These are phyloP conservation scores for Hanseniaspora valbyensis DNA, from an alignment of 805 yeast genomes.

Conservation along the genomic window DNA sequence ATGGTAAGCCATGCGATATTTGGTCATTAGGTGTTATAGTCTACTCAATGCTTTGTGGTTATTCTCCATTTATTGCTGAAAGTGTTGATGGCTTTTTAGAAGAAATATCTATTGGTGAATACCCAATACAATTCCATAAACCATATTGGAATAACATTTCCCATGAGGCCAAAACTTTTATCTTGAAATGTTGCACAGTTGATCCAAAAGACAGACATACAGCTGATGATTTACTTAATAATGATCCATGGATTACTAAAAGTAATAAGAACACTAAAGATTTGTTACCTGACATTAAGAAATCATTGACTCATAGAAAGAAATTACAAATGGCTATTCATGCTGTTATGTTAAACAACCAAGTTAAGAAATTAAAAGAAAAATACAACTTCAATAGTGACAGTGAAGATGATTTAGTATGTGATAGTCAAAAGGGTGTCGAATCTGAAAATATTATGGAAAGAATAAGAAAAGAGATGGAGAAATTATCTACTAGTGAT, in stretches of 20 bases:
- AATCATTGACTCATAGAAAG: constrained; percentile 71
- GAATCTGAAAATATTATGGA: constrained; percentile 15
- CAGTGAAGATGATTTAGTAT: constrained; percentile 38
- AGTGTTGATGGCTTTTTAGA: constrained; percentile 66
- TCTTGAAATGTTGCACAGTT: constrained; percentile 55
- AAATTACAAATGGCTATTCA: constrained; percentile 81
- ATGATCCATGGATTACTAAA: constrained; percentile 59
- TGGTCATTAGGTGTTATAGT: constrained; percentile 94
- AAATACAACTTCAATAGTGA: constrained; percentile 34
- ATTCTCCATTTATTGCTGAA: constrained; percentile 83
- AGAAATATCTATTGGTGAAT: constrained; percentile 59
- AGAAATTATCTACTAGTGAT: background rate
- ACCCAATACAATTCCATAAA: constrained; percentile 73
- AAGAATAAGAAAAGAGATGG: constrained; percentile 4
- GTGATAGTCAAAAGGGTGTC: constrained; percentile 26
- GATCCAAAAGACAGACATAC: constrained; percentile 63
- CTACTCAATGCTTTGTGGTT: constrained; percentile 81
- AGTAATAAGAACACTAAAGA: constrained; percentile 36
- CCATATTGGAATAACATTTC: constrained; percentile 80
- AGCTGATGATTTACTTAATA: constrained; percentile 49
- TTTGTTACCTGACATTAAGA: constrained; percentile 68
- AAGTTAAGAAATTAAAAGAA: constrained; percentile 58
- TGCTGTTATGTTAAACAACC: constrained; percentile 68
- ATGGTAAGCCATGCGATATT: constrained; percentile 89
- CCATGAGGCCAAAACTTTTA: constrained; percentile 68